Percentiles rank a stretch among this genome's conserved stretches.
Evolutionary conservation across 441 rosid genomes (phyloP).

Genomic region (Gossypium schwendimanii): DNA sequence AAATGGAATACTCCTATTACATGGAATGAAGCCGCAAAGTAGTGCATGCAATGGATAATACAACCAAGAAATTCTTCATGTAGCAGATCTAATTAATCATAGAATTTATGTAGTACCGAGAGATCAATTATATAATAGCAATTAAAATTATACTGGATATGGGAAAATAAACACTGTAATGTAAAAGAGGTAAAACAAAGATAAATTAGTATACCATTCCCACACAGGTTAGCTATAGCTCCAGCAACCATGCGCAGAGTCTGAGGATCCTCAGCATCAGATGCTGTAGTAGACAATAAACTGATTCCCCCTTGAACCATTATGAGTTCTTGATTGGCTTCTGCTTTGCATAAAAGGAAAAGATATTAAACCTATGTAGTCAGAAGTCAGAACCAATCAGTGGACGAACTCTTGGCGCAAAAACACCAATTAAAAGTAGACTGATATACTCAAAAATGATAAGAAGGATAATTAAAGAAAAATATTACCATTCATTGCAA

Average conservation of each 20-base stretch:
- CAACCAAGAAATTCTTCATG: neutral
- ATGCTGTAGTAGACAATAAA: slow-evolving; percentile 70
- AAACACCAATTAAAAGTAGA: neutral
- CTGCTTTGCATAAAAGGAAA: slow-evolving; percentile 36
- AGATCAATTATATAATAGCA: neutral
- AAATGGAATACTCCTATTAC: neutral
- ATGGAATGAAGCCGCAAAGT: neutral
- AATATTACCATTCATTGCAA: slow-evolving; percentile 87
- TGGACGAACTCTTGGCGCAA: neutral
- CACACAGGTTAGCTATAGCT: slow-evolving; percentile 92
- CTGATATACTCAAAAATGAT: neutral
- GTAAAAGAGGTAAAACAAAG: slow-evolving; percentile 6
- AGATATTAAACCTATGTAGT: slow-evolving; percentile 9
- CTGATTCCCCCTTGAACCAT: slow-evolving; percentile 88
- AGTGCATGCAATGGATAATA: neutral
- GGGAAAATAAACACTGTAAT: neutral
- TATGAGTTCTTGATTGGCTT: slow-evolving; percentile 83
- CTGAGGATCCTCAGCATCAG: slow-evolving; percentile 92
- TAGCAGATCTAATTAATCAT: neutral
- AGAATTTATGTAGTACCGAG: neutral
- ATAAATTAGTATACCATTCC: slow-evolving; percentile 58
- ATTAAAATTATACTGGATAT: neutral
- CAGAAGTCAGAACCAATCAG: neutral
- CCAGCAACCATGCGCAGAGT: slow-evolving; percentile 98
- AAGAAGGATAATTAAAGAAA: neutral